Evolutionary conservation across 2,329 filamentous ascomycete species (phyloP), one percentile per base, ranked within the genome.

Genomic region (Alternaria brassicicola): DNA sequence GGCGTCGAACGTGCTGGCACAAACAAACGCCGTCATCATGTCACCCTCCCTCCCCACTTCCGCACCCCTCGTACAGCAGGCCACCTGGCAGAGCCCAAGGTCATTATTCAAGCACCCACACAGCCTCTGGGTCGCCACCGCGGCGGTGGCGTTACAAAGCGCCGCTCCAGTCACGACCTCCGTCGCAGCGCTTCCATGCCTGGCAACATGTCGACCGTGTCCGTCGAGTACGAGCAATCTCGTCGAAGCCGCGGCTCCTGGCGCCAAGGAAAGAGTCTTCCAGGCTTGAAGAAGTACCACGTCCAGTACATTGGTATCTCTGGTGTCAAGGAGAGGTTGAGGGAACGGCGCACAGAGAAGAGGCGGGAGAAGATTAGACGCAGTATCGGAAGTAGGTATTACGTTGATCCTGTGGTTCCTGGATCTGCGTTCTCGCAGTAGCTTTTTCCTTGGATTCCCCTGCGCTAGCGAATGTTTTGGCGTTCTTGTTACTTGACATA

Each of bases 341-440:
- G 76, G 35, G 79, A 81, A 68, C 75, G 78, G 52, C 80, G 76
- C 61, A 78, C 80, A 50, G 83, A 87, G 70, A 82, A 80, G 62
- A 76, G 83, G 58, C 78, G 86, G 59, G 79, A 84, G 61, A 80
- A 76, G 57, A 74, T 88, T 49, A 81, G 85, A 62, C 79, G 80
- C 54, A 84, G 80, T 54, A 88, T 88, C 67, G 82, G 83, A 2
- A 72, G 74, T 15, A 75, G 78, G 54, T 77, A 79, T 67, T 79
- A 74, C 52, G 64, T 74, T 15, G 74, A 77, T 45, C 64, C 61
- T 4, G 60, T 57, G 12, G 55, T 28, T 12, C 50, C 49, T 6
- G 42, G 25, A 30, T 57, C 55, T 21, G 19, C 31, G 1, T 47
- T 10, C 8, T 25, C 19, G 7, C 43, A 10, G 1, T n/a, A 39